phyloP scores from a whole-genome alignment of 192 early-diverging fungal genomes.

The Linnemannia schmuckeri region DNA sequence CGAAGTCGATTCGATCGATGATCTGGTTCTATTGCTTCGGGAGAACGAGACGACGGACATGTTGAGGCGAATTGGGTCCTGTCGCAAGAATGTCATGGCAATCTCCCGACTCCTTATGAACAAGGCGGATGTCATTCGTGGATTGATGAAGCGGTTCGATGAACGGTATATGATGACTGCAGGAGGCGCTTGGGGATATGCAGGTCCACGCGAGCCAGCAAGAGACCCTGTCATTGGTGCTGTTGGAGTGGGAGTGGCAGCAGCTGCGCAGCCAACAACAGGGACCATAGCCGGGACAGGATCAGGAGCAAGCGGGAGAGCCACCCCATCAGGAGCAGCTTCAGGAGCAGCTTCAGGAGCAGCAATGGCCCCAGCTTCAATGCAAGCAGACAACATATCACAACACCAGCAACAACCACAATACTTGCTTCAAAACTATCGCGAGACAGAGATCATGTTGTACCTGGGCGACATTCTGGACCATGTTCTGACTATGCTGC shows the following conservation, averaged over 20 bases:
- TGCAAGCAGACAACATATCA: not conserved
- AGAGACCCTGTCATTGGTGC: conserved; percentile 14
- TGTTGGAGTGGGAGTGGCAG: not conserved
- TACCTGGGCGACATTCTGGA: conserved; percentile 87
- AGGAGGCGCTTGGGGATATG: conserved; percentile 9
- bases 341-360: not conserved
- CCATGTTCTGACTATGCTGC: conserved; percentile 85
- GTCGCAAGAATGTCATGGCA: conserved; percentile 78
- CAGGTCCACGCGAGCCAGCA: conserved; percentile 5
- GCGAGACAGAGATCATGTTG: conserved; percentile 72
- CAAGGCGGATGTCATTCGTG: conserved; percentile 83
- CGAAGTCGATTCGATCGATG: conserved; percentile 96
- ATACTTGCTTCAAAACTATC: conserved; percentile 11
- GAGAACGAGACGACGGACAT: conserved; percentile 90
- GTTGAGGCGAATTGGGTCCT: conserved; percentile 81
- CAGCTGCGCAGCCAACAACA: not conserved
- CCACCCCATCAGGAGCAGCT: not conserved
- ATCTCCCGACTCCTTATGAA: conserved; percentile 75
- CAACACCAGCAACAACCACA: conserved; percentile 3
- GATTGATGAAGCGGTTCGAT: conserved; percentile 78
- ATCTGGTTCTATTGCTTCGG: conserved; percentile 92
- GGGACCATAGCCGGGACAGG: not conserved
- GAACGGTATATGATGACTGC: conserved; percentile 56
- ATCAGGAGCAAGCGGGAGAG: not conserved
- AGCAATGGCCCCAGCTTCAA: not conserved